These are phyloP conservation scores for Arachis stenosperma DNA, from an alignment of 306 rosid genomes.

Conservation along the genomic window DNA sequence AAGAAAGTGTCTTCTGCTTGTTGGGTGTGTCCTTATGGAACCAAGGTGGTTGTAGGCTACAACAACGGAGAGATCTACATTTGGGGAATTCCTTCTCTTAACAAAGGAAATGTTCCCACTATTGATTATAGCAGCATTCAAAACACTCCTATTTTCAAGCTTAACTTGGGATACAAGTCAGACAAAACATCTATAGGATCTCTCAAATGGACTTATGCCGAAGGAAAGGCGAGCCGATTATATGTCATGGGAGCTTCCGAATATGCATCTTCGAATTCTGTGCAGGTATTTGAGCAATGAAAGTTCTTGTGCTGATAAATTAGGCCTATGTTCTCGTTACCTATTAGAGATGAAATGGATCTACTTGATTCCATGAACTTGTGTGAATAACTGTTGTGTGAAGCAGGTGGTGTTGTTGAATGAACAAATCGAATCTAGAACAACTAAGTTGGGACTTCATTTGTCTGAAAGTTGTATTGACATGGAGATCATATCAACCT, in stretches of 20 bases:
- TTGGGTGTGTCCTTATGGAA: constrained; percentile 89
- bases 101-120: constrained; percentile 40
- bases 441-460: constrained; percentile 72
- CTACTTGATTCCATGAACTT: not conserved
- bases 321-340: not conserved
- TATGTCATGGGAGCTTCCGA: constrained; percentile 73
- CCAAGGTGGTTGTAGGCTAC: constrained; percentile 83
- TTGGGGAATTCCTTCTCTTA: constrained; percentile 72
- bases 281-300: constrained; percentile 59
- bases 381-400: constrained; percentile 22
- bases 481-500: constrained; percentile 72
- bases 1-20: constrained; percentile 84
- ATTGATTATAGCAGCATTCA: constrained; percentile 43
- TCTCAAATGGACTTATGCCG: constrained; percentile 73
- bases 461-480: constrained; percentile 64
- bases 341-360: not conserved
- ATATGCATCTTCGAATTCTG: constrained; percentile 48
- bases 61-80: constrained; percentile 80
- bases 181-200: constrained; percentile 70
- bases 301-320: not conserved
- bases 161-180: constrained; percentile 83
- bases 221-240: constrained; percentile 76
- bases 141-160: constrained; percentile 64
- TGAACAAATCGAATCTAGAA: constrained; percentile 78
- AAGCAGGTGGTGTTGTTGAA: constrained; percentile 74